Conservation (phyloP, 768 basidiomycete species). For the Trametes cingulata region DNA sequence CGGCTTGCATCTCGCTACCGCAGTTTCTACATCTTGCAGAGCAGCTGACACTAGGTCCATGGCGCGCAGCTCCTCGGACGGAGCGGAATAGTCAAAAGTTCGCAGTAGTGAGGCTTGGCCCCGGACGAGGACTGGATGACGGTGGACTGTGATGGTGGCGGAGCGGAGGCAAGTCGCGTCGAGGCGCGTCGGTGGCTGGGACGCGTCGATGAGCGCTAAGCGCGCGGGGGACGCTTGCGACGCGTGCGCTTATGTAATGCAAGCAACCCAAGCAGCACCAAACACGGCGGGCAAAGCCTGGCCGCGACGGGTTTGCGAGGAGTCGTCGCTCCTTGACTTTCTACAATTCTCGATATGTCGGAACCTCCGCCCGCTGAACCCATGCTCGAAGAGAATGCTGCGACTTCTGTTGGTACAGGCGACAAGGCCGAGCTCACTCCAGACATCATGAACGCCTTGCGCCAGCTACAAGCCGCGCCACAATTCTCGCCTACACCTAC, state of each 20-base stretch:
- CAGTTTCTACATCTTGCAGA: constrained; percentile 34
- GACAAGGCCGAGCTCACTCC: constrained; percentile 38
- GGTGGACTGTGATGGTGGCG: not conserved
- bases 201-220: too few relatives aligned
- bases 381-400: not conserved
- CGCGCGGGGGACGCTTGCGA: not conserved
- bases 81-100: constrained; percentile 12
- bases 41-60: constrained; percentile 32
- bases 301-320: not conserved
- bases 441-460: constrained; percentile 40
- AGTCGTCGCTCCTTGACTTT: not conserved
- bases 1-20: constrained; percentile 32
- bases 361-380: constrained; percentile 9
- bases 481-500: constrained; percentile 20
- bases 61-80: too few relatives aligned
- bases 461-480: constrained; percentile 34
- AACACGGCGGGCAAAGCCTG: constrained; percentile 6
- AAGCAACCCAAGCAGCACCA: constrained; percentile 3
- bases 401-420: not conserved
- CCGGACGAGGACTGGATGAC: not conserved
- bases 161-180: not conserved
- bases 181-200: not conserved
- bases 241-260: not conserved
- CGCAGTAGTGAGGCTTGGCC: too few relatives aligned
- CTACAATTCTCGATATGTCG: constrained; percentile 12